phyloP scores from a whole-genome alignment of 1,284 basidiomycete species.

The Naganishia sp. region DNA sequence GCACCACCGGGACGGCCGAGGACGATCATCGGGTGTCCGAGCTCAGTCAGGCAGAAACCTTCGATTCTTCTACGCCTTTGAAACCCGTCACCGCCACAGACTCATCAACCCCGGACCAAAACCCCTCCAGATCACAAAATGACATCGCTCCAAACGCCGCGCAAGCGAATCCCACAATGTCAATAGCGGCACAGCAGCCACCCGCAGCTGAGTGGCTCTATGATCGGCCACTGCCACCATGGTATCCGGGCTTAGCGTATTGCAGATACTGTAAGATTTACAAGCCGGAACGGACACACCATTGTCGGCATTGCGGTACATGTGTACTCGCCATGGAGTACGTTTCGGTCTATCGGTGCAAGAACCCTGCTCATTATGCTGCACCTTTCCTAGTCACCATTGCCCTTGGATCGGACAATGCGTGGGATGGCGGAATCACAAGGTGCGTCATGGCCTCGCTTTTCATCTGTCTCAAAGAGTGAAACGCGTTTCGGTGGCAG shows the following conservation, averaged over 20 bases:
- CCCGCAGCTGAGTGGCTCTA: constrained; percentile 11
- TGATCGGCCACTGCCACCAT: constrained; percentile 28
- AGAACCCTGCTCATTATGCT: neutral
- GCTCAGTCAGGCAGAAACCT: constrained; percentile 5
- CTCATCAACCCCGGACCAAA: neutral
- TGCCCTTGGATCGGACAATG: constrained; percentile 50
- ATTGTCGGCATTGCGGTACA: constrained; percentile 53
- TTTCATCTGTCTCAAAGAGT: neutral
- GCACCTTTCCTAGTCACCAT: constrained; percentile 29
- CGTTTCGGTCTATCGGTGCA: neutral
- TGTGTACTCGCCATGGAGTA: constrained; percentile 44
- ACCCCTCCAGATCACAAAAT: neutral
- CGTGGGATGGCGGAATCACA: constrained; percentile 53
- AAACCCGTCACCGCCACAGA: constrained; percentile 9
- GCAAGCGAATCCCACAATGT: neutral
- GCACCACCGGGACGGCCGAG: neutral
- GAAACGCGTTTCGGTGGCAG: constrained; percentile 31
- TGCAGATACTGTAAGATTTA: constrained; percentile 50
- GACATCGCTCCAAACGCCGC: neutral
- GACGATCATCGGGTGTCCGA: constrained; percentile 13
- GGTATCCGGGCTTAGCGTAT: constrained; percentile 39
- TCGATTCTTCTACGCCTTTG: constrained; percentile 18
- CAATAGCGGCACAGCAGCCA: neutral
- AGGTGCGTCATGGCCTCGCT: constrained; percentile 36
- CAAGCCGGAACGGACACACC: constrained; percentile 52